Conservation (phyloP, 169 alveolate genomes). For the Perkinsus chesapeaki region DNA sequence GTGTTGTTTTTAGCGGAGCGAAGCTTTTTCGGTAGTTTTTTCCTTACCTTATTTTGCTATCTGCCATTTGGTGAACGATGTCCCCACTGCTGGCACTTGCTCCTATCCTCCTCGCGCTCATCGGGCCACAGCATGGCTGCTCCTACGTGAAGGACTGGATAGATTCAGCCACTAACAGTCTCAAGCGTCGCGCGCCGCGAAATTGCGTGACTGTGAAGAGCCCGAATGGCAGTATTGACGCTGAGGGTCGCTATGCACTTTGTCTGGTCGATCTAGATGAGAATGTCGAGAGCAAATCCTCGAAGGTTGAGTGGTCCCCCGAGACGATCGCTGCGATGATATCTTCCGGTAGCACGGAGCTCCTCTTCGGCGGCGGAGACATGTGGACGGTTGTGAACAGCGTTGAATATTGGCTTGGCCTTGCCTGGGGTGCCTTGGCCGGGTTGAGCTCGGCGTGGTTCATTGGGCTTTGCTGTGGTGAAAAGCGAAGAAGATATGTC, state of each 20-base stretch:
- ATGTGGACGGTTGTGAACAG: neutral
- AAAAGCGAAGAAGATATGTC: neutral
- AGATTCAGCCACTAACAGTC: neutral
- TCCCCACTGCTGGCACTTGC: neutral
- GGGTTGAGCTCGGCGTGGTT: neutral
- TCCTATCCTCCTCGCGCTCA: neutral
- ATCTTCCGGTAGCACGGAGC: neutral
- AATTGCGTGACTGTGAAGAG: neutral
- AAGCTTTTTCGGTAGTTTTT: neutral
- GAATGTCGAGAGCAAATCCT: neutral
- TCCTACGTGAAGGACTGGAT: neutral
- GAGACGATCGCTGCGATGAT: neutral
- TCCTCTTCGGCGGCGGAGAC: neutral
- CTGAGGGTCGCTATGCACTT: neutral
- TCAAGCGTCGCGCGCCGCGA: neutral
- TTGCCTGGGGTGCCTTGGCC: neutral
- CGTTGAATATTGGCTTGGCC: neutral
- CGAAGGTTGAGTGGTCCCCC: neutral
- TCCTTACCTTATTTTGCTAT: neutral
- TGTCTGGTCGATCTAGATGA: neutral
- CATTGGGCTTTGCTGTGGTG: neutral
- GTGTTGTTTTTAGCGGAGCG: neutral
- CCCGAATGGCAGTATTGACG: neutral
- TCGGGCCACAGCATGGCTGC: neutral
- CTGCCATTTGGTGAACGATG: neutral